phyloP scores from a whole-genome alignment of 495 filamentous ascomycete species.

The Echria macrotheca region DNA sequence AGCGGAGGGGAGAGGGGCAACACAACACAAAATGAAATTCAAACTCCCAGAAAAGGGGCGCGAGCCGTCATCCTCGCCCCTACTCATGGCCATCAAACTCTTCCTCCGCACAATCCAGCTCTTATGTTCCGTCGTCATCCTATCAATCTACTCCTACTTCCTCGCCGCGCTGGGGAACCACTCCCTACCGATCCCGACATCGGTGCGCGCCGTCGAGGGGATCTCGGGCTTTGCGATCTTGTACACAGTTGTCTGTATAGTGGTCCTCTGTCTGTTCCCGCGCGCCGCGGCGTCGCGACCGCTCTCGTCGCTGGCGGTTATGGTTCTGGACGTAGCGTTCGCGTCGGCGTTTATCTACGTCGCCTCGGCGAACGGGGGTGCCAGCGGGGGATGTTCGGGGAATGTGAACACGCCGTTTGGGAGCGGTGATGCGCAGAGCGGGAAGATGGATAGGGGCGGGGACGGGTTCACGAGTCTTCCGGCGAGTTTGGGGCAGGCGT shows the following conservation, averaged over 20 bases:
- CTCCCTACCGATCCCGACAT: conserved; percentile 52
- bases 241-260: conserved; percentile 63
- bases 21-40: background rate
- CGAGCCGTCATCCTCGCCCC: conserved; percentile 40
- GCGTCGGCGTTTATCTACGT: conserved; percentile 56
- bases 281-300: conserved; percentile 53
- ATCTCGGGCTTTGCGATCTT: conserved; percentile 67
- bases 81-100: conserved; percentile 38
- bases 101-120: conserved; percentile 66
- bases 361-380: conserved; percentile 55
- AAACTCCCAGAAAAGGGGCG: conserved; percentile 32
- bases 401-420: conserved; percentile 62
- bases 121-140: conserved; percentile 61
- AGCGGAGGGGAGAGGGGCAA: too few relatives aligned
- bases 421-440: conserved; percentile 45
- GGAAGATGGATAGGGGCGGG: conserved; percentile 30
- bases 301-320: conserved; percentile 60
- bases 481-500: conserved; percentile 53
- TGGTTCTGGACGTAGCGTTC: conserved; percentile 60
- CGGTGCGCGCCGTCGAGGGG: conserved; percentile 73
- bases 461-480: conserved; percentile 38
- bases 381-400: conserved; percentile 56
- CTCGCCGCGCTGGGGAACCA: conserved; percentile 55
- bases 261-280: conserved; percentile 67
- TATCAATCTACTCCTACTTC: conserved; percentile 79